Evolutionary conservation across 2,329 filamentous ascomycete genomes (phyloP).

Genomic region (Botrytis squamosa): DNA sequence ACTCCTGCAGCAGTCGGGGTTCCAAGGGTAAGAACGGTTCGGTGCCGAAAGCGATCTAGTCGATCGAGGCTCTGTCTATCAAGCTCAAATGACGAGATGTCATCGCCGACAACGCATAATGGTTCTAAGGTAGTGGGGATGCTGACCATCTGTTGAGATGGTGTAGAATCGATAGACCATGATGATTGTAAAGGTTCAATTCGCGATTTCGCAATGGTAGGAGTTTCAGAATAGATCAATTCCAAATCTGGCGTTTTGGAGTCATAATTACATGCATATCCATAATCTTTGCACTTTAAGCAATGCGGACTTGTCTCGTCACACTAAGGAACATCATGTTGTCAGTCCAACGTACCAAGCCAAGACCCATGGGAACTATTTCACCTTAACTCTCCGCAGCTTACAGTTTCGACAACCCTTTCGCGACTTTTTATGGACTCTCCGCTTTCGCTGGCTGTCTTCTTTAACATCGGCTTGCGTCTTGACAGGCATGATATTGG

Average conservation of each 20-base stretch:
- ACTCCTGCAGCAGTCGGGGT: slow-evolving; percentile 36
- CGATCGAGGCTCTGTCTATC: slow-evolving; percentile 37
- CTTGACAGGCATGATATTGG: not conserved
- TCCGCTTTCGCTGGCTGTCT: slow-evolving; percentile 24
- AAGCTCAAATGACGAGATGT: not conserved
- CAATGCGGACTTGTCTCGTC: slow-evolving; percentile 53
- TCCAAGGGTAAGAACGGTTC: slow-evolving; percentile 46
- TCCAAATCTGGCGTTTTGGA: slow-evolving; percentile 40
- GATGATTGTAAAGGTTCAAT: not conserved
- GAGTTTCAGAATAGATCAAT: slow-evolving; percentile 22
- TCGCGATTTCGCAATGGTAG: not conserved
- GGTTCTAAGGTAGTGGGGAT: slow-evolving; percentile 9
- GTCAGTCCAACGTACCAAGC: not conserved
- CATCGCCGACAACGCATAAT: not conserved
- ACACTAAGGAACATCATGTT: slow-evolving; percentile 43
- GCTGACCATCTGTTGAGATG: too few relatives aligned
- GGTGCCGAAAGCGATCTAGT: slow-evolving; percentile 45
- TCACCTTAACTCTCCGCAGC: slow-evolving; percentile 52
- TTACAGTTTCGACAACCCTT: slow-evolving; percentile 58
- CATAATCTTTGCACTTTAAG: slow-evolving; percentile 47
- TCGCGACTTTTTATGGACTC: slow-evolving; percentile 52
- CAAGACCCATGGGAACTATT: slow-evolving; percentile 13
- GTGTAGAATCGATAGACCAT: not conserved
- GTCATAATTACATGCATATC: slow-evolving; percentile 50
- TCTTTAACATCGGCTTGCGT: not conserved